Evolutionary conservation across 208 protist genomes (phyloP).

Genomic region (Trypanosoma mega): DNA sequence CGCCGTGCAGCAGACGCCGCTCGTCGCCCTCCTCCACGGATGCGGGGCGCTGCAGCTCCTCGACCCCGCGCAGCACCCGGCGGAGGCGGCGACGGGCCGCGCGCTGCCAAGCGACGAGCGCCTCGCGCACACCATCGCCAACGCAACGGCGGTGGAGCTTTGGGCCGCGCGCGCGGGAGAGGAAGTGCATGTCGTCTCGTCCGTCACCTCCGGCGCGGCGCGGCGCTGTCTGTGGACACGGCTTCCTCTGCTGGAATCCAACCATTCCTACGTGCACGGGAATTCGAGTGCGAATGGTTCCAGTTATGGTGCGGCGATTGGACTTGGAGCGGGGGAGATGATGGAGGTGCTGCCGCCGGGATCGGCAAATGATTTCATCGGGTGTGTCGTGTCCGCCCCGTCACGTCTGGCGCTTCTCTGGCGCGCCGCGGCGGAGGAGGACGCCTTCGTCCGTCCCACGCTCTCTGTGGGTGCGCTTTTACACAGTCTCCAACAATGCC

Average conservation of each 20-base stretch:
- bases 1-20: conserved; percentile 58
- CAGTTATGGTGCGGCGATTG: no score
- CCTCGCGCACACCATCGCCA: neutral
- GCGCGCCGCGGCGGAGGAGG: conserved; percentile 57
- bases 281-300: no score
- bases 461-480: conserved; percentile 58
- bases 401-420: conserved; percentile 45
- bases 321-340: conserved; percentile 21
- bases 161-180: conserved; percentile 23
- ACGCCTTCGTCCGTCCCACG: conserved; percentile 43
- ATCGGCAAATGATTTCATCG: conserved; percentile 42
- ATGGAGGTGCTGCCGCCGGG: conserved; percentile 44
- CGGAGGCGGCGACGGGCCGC: conserved; percentile 34
- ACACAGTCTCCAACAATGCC: conserved; percentile 19
- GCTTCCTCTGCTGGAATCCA: no score
- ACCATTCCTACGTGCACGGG: no score
- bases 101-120: conserved; percentile 33
- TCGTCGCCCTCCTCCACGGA: conserved; percentile 57
- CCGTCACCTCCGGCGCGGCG: conserved; percentile 37
- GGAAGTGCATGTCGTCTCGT: conserved; percentile 62
- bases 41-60: conserved; percentile 72
- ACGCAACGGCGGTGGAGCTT: no score
- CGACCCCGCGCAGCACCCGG: conserved; percentile 26
- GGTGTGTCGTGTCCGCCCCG: conserved; percentile 41
- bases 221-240: conserved; percentile 47